Evolutionary conservation across 495 filamentous ascomycete species (phyloP).

Genomic region (Talaromyces proteolyticus): DNA sequence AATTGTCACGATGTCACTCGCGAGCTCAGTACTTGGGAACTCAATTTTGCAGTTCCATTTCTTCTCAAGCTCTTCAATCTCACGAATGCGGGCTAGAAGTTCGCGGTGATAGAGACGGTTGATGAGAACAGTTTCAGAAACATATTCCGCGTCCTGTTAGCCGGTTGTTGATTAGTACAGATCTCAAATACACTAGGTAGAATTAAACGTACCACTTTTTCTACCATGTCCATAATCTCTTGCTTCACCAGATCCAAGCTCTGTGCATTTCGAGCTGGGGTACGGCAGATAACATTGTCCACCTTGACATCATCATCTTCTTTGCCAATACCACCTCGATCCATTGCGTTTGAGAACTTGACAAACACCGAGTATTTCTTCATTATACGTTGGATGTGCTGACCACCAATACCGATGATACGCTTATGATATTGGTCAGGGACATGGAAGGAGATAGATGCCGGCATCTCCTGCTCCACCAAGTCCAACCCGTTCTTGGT

Average conservation of each 20-base stretch:
- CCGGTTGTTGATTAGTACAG: conserved; percentile 6
- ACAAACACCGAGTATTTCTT: conserved; percentile 99
- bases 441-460: conserved; percentile 97
- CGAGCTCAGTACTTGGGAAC: conserved; percentile 94
- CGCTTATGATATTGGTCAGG: conserved; percentile 99
- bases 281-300: conserved; percentile 98
- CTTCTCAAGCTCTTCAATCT: conserved; percentile 93
- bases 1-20: conserved; percentile 91
- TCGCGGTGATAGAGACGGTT: conserved; percentile 94
- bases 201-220: conserved; percentile 65
- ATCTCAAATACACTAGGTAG: neutral
- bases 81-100: conserved; percentile 74
- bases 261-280: conserved; percentile 92
- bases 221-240: conserved; percentile 99
- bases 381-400: conserved; percentile 99
- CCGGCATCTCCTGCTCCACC: conserved; percentile 98
- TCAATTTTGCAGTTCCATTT: conserved; percentile 98
- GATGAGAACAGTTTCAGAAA: conserved; percentile 84
- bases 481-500: conserved; percentile 86
- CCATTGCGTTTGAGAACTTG: conserved; percentile 99
- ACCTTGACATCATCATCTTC: conserved; percentile 98
- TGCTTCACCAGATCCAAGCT: conserved; percentile 95
- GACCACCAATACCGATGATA: conserved; percentile 96
- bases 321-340: conserved; percentile 86
- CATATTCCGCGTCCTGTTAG: conserved; percentile 92